Evolutionary conservation across 768 basidiomycete genomes (phyloP).

Genomic region (Amanita muscaria): DNA sequence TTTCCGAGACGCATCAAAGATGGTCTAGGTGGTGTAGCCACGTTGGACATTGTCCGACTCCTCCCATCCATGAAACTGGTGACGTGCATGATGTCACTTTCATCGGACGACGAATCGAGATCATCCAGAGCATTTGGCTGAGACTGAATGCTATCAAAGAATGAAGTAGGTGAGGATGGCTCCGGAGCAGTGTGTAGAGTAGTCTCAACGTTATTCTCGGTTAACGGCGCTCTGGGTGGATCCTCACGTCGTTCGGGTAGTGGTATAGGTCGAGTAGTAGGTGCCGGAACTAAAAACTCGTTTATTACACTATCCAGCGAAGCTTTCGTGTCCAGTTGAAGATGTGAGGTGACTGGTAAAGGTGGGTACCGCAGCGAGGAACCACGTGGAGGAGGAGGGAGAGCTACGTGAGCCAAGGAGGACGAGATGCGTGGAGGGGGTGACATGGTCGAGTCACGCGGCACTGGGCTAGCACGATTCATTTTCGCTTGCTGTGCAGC

Average conservation of each 20-base stretch:
- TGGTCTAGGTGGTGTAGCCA: constrained; percentile 24
- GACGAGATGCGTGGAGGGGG: constrained; percentile 62
- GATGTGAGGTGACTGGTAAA: neutral
- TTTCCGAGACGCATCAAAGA: constrained; percentile 59
- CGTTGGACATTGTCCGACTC: constrained; percentile 30
- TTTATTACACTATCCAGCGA: constrained; percentile 20
- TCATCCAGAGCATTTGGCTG: constrained; percentile 70
- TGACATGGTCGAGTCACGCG: constrained; percentile 34
- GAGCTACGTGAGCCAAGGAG: constrained; percentile 44
- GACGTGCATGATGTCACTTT: constrained; percentile 25
- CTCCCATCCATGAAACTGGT: constrained; percentile 10
- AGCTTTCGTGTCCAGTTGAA: neutral
- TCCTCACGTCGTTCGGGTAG: constrained; percentile 23
- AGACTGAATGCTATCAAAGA: constrained; percentile 67
- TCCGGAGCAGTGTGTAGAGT: constrained; percentile 53
- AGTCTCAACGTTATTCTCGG: constrained; percentile 30
- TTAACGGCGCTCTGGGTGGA: constrained; percentile 19
- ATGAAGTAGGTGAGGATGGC: constrained; percentile 57
- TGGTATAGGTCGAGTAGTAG: constrained; percentile 35
- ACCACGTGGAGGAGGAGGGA: constrained; percentile 47
- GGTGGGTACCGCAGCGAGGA: constrained; percentile 1
- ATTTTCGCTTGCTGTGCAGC: constrained; percentile 17
- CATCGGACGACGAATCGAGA: constrained; percentile 53
- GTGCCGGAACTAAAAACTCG: constrained; percentile 34
- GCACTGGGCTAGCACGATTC: constrained; percentile 20